These are phyloP conservation scores for Hypholoma sublateritium DNA, from an alignment of 768 basidiomycete genomes.

Conservation along the genomic window DNA sequence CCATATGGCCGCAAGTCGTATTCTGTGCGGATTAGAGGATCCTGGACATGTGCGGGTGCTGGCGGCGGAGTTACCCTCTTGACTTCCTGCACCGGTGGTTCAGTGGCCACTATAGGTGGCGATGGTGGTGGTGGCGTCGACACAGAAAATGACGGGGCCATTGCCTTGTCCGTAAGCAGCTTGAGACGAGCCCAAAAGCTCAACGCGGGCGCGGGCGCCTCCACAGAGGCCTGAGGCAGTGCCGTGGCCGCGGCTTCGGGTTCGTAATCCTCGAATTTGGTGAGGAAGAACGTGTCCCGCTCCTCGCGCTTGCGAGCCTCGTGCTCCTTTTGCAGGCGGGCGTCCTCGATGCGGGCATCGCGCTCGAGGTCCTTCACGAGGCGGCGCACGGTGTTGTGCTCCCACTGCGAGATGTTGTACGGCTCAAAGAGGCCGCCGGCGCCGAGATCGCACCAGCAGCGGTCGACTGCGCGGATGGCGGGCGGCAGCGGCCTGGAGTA, in stretches of 20 bases:
- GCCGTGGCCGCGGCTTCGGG: not conserved
- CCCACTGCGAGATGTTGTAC: slow-evolving; percentile 77
- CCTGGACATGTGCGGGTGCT: not conserved
- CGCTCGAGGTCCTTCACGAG: slow-evolving; percentile 40
- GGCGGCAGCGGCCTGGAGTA: slow-evolving; percentile 47
- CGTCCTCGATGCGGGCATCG: slow-evolving; percentile 25
- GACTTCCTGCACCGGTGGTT: not conserved
- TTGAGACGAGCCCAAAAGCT: slow-evolving; percentile 3
- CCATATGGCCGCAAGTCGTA: slow-evolving; percentile 77
- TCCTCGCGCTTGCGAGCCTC: not conserved
- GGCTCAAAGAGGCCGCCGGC: slow-evolving; percentile 68
- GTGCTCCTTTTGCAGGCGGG: slow-evolving; percentile 2
- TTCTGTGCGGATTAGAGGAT: slow-evolving; percentile 39
- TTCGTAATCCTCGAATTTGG: not conserved
- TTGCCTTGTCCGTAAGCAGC: not conserved
- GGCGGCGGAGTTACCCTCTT: not conserved
- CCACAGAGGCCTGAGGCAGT: not conserved
- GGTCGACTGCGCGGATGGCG: slow-evolving; percentile 67
- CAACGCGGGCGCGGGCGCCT: not conserved
- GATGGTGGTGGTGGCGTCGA: not conserved
- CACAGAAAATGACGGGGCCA: not conserved
- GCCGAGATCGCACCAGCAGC: slow-evolving; percentile 86
- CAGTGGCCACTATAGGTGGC: not conserved
- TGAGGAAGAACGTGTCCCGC: not conserved
- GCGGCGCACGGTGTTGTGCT: slow-evolving; percentile 58